A percentile compares a stretch with the other conserved stretches of the same genome.
phyloP scores from a whole-genome alignment of 495 filamentous ascomycete genomes.

The Elasticomyces elasticus region DNA sequence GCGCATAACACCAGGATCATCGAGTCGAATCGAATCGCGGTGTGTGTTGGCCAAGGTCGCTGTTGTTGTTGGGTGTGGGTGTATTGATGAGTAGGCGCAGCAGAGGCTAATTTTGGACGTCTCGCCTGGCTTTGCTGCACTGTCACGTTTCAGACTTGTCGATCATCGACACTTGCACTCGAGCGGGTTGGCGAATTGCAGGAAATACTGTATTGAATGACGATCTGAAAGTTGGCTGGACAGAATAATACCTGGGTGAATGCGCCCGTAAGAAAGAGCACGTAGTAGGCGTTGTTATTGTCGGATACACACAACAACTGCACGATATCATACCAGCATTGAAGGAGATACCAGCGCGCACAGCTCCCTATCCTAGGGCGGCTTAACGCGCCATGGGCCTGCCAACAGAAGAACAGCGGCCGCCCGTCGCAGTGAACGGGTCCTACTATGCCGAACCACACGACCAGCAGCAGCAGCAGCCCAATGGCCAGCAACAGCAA shows the following conservation, averaged over 20 bases:
- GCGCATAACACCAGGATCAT: no score
- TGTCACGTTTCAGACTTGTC: no score
- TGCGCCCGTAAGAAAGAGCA: not conserved
- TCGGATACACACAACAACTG: not conserved
- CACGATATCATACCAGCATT: not conserved
- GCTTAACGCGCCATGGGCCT: conserved; percentile 9
- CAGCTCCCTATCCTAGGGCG: not conserved
- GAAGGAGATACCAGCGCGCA: not conserved
- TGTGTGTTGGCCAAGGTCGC: no score
- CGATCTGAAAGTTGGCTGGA: not conserved
- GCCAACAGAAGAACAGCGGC: conserved; percentile 7
- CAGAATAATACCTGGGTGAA: not conserved
- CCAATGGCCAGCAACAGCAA: not conserved
- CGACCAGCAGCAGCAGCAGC: not conserved
- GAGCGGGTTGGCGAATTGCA: no score
- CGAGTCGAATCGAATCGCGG: no score
- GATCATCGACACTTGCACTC: no score
- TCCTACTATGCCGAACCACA: conserved; percentile 11
- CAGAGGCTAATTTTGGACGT: no score
- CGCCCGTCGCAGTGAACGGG: conserved; percentile 7
- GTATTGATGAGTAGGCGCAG: no score
- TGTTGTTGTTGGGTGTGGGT: no score
- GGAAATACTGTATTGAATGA: no score
- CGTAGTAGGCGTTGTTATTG: not conserved
- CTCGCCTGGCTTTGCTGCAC: no score